Evolutionary conservation across 176 grass and related monocot species (phyloP), one percentile per base, ranked within the genome.

Genomic region (Phoenix dactylifera): DNA sequence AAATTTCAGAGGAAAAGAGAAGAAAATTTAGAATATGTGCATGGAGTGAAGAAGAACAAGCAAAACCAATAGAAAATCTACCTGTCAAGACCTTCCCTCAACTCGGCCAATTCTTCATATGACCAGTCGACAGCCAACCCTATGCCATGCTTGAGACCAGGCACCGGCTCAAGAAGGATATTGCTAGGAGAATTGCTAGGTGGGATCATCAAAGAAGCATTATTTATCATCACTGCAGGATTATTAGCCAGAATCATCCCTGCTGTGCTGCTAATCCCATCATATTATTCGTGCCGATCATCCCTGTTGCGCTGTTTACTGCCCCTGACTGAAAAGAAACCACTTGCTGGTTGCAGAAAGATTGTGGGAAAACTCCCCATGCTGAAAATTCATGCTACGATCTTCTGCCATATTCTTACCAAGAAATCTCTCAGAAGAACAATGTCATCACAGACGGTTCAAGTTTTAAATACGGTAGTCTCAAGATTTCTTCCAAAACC

Each of bases 321-420:
- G 62, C 23, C n/a, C 65, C 73, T 49, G 79, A 55, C 71, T 89
- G 88, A 82, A 99, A 99, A 17, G 88, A 99, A 74, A 89, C 94
- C 29, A 93, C 79, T 63, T 79, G 80, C 71, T 99, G 79, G 32
- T 78, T 81, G 76, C 79, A 89, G 55, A 86, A 78, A 5, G 85
- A 64, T 70, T 89, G 85, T 2, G 84, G 63, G 66, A 98, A 86
- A 53, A 57, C 60, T 71, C 82, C 79, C 65, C 65, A 22, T 56
- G 24, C 15, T 7, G 65, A 24, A 89, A 93, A 74, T 86, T 89
- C 68, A 83, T 22, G 78, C 76, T 79, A 35, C 71, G 74, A 69
- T 93, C 82, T 26, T 81, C 82, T 60, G 67, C 85, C 88, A 86
- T 99, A 77, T 83, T 59, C 51, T 62, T 62, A 51, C 65, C 54